Conservation (phyloP, 129 eudicot genomes). For the Lactuca sativa region DNA sequence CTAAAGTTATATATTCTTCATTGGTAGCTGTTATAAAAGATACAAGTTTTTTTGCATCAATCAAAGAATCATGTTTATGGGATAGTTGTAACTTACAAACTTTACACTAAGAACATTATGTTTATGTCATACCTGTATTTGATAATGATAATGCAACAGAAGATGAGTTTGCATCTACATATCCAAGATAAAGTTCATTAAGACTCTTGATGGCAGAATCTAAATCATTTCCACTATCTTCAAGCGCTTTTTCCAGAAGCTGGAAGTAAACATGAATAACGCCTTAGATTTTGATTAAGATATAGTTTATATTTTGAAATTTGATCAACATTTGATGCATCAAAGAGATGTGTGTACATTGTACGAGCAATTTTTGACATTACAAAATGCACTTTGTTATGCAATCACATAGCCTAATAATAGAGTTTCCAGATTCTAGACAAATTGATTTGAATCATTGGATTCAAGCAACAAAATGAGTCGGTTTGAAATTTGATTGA, state of each 20-base stretch:
- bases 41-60: slow-evolving; percentile 13
- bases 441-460: not conserved
- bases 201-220: slow-evolving; percentile 70
- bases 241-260: slow-evolving; percentile 71
- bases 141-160: slow-evolving; percentile 35
- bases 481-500: not conserved
- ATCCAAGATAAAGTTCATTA: slow-evolving; percentile 50
- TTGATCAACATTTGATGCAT: not conserved
- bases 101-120: too few species aligned
- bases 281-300: not conserved
- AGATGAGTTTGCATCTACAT: slow-evolving; percentile 38
- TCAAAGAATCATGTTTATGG: not conserved
- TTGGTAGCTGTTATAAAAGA: slow-evolving; percentile 36
- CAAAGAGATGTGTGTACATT: not conserved
- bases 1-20: slow-evolving; percentile 29
- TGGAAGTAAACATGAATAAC: slow-evolving; percentile 15
- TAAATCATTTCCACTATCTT: slow-evolving; percentile 64
- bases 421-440: not conserved
- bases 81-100: not conserved
- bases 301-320: not conserved
- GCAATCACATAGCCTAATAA: not conserved
- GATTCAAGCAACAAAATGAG: not conserved
- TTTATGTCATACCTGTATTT: slow-evolving; percentile 27
- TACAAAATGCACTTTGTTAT: not conserved
- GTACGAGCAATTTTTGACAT: not conserved